Evolutionary conservation across 2,329 filamentous ascomycete genomes (phyloP).

Genomic region (Apiospora aurea): DNA sequence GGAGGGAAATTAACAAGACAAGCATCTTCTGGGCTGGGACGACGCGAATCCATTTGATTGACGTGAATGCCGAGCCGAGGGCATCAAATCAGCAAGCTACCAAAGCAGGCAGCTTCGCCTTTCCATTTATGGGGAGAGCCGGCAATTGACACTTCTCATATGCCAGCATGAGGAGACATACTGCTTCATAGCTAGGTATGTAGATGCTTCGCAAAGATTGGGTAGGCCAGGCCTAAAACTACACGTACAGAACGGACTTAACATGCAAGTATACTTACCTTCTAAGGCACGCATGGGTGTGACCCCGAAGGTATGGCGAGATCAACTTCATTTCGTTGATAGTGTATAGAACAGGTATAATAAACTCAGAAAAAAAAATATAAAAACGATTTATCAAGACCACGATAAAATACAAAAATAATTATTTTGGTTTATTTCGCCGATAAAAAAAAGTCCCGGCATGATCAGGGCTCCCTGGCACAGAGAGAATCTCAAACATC

Average conservation of each 20-base stretch:
- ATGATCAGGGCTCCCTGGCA: neutral
- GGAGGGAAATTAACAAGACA: neutral
- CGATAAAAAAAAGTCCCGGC: neutral
- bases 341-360: neutral
- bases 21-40: neutral
- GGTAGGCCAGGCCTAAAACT: too few species aligned
- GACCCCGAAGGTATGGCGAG: neutral
- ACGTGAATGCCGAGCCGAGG: conserved; percentile 6
- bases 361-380: neutral
- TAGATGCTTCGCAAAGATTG: too few species aligned
- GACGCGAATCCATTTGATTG: neutral
- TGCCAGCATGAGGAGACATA: too few species aligned
- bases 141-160: too few species aligned
- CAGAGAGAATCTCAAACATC: neutral
- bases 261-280: neutral
- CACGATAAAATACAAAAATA: neutral
- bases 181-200: neutral
- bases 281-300: neutral
- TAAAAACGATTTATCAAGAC: neutral
- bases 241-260: neutral
- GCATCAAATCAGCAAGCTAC: conserved; percentile 1
- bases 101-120: too few species aligned
- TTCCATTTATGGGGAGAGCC: too few species aligned
- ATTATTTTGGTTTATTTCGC: neutral
- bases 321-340: neutral